Evolutionary conservation across 345 rosid genomes (phyloP).

Genomic region (Syzygium oleosum): DNA sequence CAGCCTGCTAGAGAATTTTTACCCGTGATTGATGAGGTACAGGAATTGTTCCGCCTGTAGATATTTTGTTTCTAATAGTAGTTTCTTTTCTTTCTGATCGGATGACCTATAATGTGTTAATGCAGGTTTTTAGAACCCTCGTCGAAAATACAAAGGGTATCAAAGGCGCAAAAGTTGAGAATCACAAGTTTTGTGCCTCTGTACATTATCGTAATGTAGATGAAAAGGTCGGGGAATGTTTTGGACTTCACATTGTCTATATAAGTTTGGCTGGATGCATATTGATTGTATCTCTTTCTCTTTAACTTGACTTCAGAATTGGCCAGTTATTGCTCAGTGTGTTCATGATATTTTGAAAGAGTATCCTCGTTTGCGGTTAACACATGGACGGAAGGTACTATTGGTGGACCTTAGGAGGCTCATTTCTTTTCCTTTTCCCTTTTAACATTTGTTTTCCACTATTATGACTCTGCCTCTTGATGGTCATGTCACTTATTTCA

Average conservation of each 20-base stretch:
- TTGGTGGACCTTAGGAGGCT: not conserved
- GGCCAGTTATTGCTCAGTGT: constrained; percentile 70
- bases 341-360: constrained; percentile 80
- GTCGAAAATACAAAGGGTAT: constrained; percentile 60
- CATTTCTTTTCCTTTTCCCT: not conserved
- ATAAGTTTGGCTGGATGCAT: not conserved
- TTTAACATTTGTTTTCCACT: not conserved
- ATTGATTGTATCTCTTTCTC: not conserved
- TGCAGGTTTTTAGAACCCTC: constrained; percentile 79
- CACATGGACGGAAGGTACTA: constrained; percentile 64
- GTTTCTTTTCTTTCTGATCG: not conserved
- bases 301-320: constrained; percentile 36
- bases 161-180: constrained; percentile 81
- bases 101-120: not conserved
- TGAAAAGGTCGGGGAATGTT: constrained; percentile 46
- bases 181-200: constrained; percentile 92
- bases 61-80: not conserved
- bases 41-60: not conserved
- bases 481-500: constrained; percentile 1
- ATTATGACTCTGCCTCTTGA: not conserved
- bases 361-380: constrained; percentile 67
- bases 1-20: constrained; percentile 92
- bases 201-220: constrained; percentile 99
- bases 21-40: constrained; percentile 70
- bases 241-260: not conserved